These are phyloP conservation scores for Calamus simplicifolius DNA, from an alignment of 176 grass and related monocot species.

Conservation along the genomic window DNA sequence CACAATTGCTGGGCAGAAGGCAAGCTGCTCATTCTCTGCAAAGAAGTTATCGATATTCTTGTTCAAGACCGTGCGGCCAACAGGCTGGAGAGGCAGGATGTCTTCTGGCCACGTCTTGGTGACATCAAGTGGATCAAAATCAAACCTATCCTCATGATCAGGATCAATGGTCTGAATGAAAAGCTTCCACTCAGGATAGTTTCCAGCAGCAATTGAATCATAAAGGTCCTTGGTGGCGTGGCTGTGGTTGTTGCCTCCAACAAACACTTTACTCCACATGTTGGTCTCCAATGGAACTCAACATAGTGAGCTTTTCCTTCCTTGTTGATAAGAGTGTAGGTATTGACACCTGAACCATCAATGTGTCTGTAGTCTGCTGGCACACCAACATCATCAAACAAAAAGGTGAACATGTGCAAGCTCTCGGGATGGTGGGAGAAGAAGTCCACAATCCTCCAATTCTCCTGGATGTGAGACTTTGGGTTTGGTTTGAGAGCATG, in stretches of 20 bases:
- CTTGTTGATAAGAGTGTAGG: too few relatives aligned
- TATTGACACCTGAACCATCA: too few relatives aligned
- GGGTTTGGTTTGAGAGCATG: too few relatives aligned
- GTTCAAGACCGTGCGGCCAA: not conserved
- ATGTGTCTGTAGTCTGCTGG: too few relatives aligned
- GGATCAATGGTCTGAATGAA: conserved; percentile 1
- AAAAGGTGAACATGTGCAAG: too few relatives aligned
- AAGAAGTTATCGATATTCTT: conserved; percentile 4
- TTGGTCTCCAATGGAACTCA: too few relatives aligned
- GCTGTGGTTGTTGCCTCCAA: not conserved
- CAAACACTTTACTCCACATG: too few relatives aligned
- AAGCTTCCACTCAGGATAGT: conserved; percentile 4
- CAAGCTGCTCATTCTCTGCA: conserved; percentile 8
- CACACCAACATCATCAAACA: too few relatives aligned
- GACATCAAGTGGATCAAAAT: conserved; percentile 1
- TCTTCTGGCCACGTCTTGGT: conserved; percentile 2
- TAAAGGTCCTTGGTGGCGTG: not conserved
- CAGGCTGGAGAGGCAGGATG: not conserved
- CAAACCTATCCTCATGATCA: not conserved
- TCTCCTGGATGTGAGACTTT: too few relatives aligned
- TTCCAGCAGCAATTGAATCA: not conserved
- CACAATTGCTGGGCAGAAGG: not conserved
- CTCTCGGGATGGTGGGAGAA: too few relatives aligned
- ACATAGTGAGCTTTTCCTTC: too few relatives aligned
- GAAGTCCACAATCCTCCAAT: too few relatives aligned